Evolutionary conservation across 768 basidiomycete genomes (phyloP).

Genomic region (Cyclocybe aegerita): DNA sequence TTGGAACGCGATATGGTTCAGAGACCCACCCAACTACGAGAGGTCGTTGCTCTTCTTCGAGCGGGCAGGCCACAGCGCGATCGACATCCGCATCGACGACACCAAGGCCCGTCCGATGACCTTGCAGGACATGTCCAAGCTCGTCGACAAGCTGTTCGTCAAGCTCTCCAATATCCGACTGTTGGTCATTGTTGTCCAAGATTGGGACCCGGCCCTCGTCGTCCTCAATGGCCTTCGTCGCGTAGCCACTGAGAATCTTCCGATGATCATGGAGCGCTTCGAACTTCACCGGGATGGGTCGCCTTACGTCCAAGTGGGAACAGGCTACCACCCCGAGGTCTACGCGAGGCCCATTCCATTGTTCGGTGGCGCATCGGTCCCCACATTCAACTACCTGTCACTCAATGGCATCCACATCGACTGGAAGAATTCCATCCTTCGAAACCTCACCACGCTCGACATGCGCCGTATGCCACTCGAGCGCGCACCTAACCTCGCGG

Average conservation of each 20-base stretch:
- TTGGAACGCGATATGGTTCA: conserved; percentile 70
- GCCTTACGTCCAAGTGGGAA: conserved; percentile 45
- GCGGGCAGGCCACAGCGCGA: conserved; percentile 49
- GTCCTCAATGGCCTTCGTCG: conserved; percentile 49
- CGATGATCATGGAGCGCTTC: conserved; percentile 55
- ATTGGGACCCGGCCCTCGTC: conserved; percentile 52
- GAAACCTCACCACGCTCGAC: conserved; percentile 63
- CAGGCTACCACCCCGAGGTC: conserved; percentile 34
- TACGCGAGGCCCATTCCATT: conserved; percentile 35
- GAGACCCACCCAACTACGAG: conserved; percentile 46
- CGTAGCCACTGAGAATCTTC: conserved; percentile 28
- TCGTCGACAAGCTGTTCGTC: conserved; percentile 51
- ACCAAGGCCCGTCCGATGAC: conserved; percentile 33
- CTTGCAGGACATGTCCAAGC: conserved; percentile 37
- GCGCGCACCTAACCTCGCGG: conserved; percentile 44
- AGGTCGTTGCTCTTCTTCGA: conserved; percentile 58
- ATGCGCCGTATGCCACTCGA: conserved; percentile 59
- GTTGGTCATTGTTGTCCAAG: conserved; percentile 55
- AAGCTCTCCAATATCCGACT: conserved; percentile 60
- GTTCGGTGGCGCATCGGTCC: conserved; percentile 50
- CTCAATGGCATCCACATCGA: conserved; percentile 62
- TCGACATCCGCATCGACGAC: conserved; percentile 66
- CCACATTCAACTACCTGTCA: conserved; percentile 47
- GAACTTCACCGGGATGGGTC: conserved; percentile 62
- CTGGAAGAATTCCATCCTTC: conserved; percentile 48